A percentile compares a stretch with the other conserved stretches of the same genome.
phyloP scores from a whole-genome alignment of 495 filamentous ascomycete genomes.

The Hypoxylon rickii region DNA sequence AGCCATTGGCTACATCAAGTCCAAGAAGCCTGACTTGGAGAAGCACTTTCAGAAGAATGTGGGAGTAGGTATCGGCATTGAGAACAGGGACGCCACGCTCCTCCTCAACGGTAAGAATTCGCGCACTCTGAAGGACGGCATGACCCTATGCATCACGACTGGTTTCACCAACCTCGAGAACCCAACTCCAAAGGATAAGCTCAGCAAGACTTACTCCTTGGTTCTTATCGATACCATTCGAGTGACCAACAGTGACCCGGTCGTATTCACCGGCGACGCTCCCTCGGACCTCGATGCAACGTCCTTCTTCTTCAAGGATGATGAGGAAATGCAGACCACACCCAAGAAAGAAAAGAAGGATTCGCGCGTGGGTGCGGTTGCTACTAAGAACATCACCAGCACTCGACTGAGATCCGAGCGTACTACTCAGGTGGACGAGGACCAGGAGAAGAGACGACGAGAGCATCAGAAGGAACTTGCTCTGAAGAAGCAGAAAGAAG shows the following conservation, averaged over 20 bases:
- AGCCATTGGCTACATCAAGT: slow-evolving; percentile 72
- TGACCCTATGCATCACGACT: slow-evolving; percentile 89
- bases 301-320: slow-evolving; percentile 97
- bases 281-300: slow-evolving; percentile 87
- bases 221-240: slow-evolving; percentile 92
- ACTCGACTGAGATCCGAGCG: slow-evolving; percentile 92
- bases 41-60: slow-evolving; percentile 90
- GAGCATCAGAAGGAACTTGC: slow-evolving; percentile 94
- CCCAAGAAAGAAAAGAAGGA: slow-evolving; percentile 83
- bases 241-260: slow-evolving; percentile 73
- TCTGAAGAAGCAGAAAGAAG: slow-evolving; percentile 84
- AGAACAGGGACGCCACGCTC: slow-evolving; percentile 80
- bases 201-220: slow-evolving; percentile 84
- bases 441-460: slow-evolving; percentile 81
- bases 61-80: slow-evolving; percentile 89
- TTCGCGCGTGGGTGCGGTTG: slow-evolving; percentile 77
- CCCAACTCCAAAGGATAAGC: slow-evolving; percentile 78
- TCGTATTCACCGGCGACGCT: slow-evolving; percentile 91
- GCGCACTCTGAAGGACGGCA: slow-evolving; percentile 85
- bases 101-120: slow-evolving; percentile 83
- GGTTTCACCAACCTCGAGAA: slow-evolving; percentile 89
- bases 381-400: slow-evolving; percentile 89
- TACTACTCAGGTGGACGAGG: slow-evolving; percentile 82
- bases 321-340: slow-evolving; percentile 69
- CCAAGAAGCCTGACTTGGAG: slow-evolving; percentile 92